These are phyloP conservation scores for Alectoria sarmentosa DNA, from an alignment of 495 filamentous ascomycete species.

Conservation along the genomic window DNA sequence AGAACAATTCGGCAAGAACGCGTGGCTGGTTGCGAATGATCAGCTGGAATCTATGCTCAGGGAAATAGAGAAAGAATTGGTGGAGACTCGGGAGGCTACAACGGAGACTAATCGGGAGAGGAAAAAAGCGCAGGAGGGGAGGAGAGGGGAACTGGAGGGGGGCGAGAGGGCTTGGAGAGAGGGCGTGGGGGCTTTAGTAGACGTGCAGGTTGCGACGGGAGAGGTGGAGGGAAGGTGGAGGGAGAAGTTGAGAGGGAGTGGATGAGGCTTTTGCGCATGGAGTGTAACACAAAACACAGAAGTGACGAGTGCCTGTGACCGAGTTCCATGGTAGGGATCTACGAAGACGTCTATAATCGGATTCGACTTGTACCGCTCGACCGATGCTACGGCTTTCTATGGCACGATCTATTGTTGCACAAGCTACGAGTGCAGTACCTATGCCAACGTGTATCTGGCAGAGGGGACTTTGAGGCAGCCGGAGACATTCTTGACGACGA, in stretches of 20 bases:
- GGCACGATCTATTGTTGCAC: not conserved
- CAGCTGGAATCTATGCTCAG: conserved; percentile 67
- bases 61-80: conserved; percentile 70
- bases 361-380: not conserved
- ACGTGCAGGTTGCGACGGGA: conserved; percentile 66
- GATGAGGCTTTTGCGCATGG: not conserved
- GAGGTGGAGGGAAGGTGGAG: conserved; percentile 51
- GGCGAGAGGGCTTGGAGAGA: conserved; percentile 68
- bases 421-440: not conserved
- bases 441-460: not conserved
- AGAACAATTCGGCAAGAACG: conserved; percentile 21
- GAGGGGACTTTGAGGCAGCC: not conserved
- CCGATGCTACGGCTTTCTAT: not conserved
- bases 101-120: conserved; percentile 66
- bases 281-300: too few species aligned
- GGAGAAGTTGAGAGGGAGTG: conserved; percentile 43
- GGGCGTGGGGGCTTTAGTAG: conserved; percentile 63
- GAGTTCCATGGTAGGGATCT: too few species aligned
- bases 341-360: not conserved
- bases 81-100: conserved; percentile 52
- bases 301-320: too few species aligned
- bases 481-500: not conserved
- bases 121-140: conserved; percentile 51
- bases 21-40: conserved; percentile 77
- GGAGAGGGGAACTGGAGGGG: conserved; percentile 54